These are phyloP conservation scores for Penicillium nucicola DNA, from an alignment of 495 filamentous ascomycete genomes.

Conservation along the genomic window DNA sequence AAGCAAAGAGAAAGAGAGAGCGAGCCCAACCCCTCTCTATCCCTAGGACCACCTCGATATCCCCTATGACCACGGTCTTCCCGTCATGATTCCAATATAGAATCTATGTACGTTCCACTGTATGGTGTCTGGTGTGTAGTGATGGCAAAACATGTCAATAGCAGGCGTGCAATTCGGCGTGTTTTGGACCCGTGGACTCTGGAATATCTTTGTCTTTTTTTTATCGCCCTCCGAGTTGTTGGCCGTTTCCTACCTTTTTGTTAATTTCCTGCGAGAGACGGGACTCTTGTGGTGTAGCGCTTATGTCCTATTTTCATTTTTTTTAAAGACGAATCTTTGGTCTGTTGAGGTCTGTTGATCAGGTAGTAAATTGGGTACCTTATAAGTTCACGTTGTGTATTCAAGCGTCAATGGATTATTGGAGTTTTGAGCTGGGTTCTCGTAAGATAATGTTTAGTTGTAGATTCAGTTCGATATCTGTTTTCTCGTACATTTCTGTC, in stretches of 20 bases:
- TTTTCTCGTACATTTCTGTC: too few relatives aligned
- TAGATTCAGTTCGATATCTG: too few relatives aligned
- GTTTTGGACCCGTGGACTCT: slow-evolving; percentile 5
- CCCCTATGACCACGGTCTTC: slow-evolving; percentile 2
- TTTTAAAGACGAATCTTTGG: slow-evolving; percentile 11
- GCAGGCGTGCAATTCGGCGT: slow-evolving; percentile 24
- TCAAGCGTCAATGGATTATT: slow-evolving; percentile 28
- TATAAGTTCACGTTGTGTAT: slow-evolving; percentile 17
- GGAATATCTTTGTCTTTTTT: slow-evolving; percentile 9
- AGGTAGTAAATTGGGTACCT: slow-evolving; percentile 22
- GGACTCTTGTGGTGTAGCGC: too few relatives aligned
- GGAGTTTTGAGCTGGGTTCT: too few relatives aligned
- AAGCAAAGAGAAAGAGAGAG: not conserved
- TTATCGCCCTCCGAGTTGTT: slow-evolving; percentile 1
- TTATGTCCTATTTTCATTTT: slow-evolving; percentile 2
- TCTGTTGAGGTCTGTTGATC: slow-evolving; percentile 13
- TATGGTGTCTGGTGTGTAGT: slow-evolving; percentile 27
- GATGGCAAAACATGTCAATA: slow-evolving; percentile 33
- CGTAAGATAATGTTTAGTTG: too few relatives aligned
- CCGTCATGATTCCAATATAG: slow-evolving; percentile 3
- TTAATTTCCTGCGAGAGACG: slow-evolving; percentile 5
- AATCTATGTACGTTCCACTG: slow-evolving; percentile 1
- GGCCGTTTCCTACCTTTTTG: slow-evolving; percentile 1
- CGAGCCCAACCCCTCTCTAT: not conserved
- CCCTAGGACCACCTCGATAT: not conserved